phyloP scores from a whole-genome alignment of 371 early-diverging fungal species.

The Mortierella sp. region DNA sequence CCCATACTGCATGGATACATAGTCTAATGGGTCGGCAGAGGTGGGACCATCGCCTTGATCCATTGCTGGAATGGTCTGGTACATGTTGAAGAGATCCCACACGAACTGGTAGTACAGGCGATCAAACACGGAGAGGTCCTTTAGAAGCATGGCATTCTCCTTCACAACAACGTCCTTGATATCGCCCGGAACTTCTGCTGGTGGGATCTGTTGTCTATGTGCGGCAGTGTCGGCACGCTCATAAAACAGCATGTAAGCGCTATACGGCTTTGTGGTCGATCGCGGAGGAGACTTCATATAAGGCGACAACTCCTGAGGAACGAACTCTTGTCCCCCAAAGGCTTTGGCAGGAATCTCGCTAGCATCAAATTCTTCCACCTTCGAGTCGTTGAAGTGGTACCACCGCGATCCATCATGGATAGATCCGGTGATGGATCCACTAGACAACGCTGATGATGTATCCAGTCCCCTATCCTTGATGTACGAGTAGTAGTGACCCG shows the following conservation, averaged over 20 bases:
- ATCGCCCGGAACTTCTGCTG: slow-evolving; percentile 34
- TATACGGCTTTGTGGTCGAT: slow-evolving; percentile 58
- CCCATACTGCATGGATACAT: slow-evolving; percentile 43
- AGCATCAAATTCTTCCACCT: slow-evolving; percentile 60
- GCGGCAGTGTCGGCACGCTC: slow-evolving; percentile 35
- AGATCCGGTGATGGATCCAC: not conserved
- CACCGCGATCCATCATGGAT: slow-evolving; percentile 34
- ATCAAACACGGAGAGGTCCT: slow-evolving; percentile 54
- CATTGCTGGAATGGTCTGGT: slow-evolving; percentile 6
- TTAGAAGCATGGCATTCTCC: slow-evolving; percentile 42
- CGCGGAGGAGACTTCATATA: slow-evolving; percentile 56
- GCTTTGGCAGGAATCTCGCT: slow-evolving; percentile 57
- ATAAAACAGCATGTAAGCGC: slow-evolving; percentile 66
- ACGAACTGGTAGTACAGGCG: slow-evolving; percentile 44
- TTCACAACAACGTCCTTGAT: slow-evolving; percentile 49
- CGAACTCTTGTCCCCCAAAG: slow-evolving; percentile 58
- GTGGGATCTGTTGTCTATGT: not conserved
- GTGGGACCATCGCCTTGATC: not conserved
- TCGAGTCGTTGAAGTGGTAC: slow-evolving; percentile 67
- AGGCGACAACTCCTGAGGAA: slow-evolving; percentile 44
- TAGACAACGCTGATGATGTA: not conserved
- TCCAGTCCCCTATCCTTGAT: slow-evolving; percentile 56
- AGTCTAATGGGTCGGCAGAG: slow-evolving; percentile 4
- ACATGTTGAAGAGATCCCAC: slow-evolving; percentile 50
- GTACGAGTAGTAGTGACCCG: slow-evolving; percentile 67